phyloP scores from a whole-genome alignment of 441 rosid genomes.

The Manihot esculenta region DNA sequence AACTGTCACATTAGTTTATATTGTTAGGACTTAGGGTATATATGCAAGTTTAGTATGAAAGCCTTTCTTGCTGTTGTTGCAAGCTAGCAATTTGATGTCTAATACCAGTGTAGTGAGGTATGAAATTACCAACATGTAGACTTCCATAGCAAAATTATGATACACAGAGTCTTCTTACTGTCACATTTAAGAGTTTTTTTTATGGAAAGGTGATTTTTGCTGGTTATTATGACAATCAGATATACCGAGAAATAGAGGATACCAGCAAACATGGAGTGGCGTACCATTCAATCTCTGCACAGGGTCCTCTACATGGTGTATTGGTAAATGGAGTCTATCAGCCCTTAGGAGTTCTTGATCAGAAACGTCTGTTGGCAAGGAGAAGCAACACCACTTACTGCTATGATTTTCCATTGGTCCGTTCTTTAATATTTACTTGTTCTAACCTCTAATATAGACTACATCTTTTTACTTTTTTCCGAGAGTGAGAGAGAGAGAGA shows the following conservation, averaged over 20 bases:
- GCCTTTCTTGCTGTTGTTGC: not conserved
- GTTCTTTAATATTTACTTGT: slow-evolving; percentile 30
- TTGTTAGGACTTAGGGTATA: not conserved
- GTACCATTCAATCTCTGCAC: slow-evolving; percentile 64
- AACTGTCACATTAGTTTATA: not conserved
- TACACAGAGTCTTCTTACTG: not conserved
- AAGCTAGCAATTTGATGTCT: not conserved
- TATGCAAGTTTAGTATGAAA: not conserved
- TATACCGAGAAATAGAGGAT: slow-evolving; percentile 89
- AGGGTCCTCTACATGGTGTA: slow-evolving; percentile 67
- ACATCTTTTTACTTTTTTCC: not conserved
- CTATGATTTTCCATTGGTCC: slow-evolving; percentile 95
- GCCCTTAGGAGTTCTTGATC: slow-evolving; percentile 76
- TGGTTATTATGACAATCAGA: slow-evolving; percentile 50
- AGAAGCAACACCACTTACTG: slow-evolving; percentile 89
- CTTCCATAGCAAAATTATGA: not conserved
- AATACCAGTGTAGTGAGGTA: not conserved
- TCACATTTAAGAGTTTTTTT: not conserved
- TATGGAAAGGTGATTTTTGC: slow-evolving; percentile 11
- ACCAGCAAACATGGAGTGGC: slow-evolving; percentile 50
- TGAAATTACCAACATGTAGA: not conserved
- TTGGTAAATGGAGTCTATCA: slow-evolving; percentile 66
- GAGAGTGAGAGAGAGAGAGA: not conserved
- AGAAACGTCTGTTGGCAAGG: slow-evolving; percentile 86
- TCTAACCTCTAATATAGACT: not conserved